phyloP scores from a whole-genome alignment of 257 asterid genomes.

The Salvia miltiorrhiza region DNA sequence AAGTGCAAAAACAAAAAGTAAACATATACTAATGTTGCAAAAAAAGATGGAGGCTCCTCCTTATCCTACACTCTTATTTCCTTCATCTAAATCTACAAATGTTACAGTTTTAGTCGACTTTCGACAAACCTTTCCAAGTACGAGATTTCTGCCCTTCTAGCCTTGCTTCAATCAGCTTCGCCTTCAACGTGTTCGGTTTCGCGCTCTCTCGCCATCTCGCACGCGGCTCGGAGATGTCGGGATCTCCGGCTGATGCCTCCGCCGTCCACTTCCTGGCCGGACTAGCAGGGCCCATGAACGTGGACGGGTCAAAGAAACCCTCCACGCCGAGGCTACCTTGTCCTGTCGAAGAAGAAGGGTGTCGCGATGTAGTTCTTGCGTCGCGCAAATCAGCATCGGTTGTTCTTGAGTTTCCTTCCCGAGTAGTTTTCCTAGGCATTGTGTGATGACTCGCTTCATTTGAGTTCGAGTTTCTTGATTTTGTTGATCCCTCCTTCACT shows the following conservation, averaged over 20 bases:
- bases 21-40: not conserved
- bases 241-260: conserved; percentile 29
- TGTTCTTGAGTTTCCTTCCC: conserved; percentile 16
- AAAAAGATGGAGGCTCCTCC: not conserved
- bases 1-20: not conserved
- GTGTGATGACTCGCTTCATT: conserved; percentile 16
- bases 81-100: conserved; percentile 8
- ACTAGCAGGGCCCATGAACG: conserved; percentile 44
- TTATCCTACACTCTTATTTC: conserved; percentile 6
- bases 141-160: conserved; percentile 45
- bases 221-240: conserved; percentile 36
- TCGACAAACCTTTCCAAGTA: conserved; percentile 33
- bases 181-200: conserved; percentile 64
- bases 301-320: conserved; percentile 40
- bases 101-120: conserved; percentile 15
- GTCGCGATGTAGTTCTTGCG: too few relatives aligned
- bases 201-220: conserved; percentile 32
- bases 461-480: conserved; percentile 8
- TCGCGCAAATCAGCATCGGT: conserved; percentile 12
- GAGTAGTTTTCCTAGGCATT: conserved; percentile 14
- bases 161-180: conserved; percentile 86
- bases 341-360: too few relatives aligned
- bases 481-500: conserved; percentile 12
- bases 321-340: conserved; percentile 21
- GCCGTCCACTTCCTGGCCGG: conserved; percentile 70